These are phyloP conservation scores for Trichosporon faecale DNA, from an alignment of 1,284 basidiomycete genomes.

Conservation along the genomic window DNA sequence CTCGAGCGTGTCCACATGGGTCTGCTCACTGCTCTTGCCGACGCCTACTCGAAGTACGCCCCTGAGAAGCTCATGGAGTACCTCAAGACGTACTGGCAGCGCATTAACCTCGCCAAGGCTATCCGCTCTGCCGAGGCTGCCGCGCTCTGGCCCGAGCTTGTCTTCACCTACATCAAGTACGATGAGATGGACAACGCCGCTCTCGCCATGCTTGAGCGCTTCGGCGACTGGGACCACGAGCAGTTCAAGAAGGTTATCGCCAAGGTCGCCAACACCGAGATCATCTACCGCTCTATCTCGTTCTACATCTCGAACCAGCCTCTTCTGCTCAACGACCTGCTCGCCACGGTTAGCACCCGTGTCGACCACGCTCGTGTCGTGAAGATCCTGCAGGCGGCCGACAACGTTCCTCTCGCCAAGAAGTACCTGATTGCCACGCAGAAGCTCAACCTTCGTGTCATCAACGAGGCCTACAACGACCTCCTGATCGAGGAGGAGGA, in stretches of 20 bases:
- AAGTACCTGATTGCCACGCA: constrained; percentile 96
- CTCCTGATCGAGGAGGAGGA: constrained; percentile 98
- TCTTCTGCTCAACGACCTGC: constrained; percentile 83
- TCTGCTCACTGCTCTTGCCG: constrained; percentile 74
- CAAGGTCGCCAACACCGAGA: constrained; percentile 96
- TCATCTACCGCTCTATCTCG: constrained; percentile 60
- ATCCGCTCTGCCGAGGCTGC: constrained; percentile 92
- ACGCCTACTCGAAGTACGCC: constrained; percentile 92
- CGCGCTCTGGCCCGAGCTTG: constrained; percentile 99
- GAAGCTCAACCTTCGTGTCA: constrained; percentile 92
- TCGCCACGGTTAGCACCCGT: constrained; percentile 86
- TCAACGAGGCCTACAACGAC: constrained; percentile 97
- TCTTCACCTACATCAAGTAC: constrained; percentile 97
- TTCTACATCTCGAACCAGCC: constrained; percentile 88
- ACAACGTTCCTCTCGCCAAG: constrained; percentile 90
- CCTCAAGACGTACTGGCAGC: constrained; percentile 93
- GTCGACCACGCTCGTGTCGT: constrained; percentile 95
- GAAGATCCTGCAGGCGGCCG: constrained; percentile 77
- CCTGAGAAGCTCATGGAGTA: constrained; percentile 98
- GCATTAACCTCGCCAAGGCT: constrained; percentile 78
- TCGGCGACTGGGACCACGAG: constrained; percentile 97
- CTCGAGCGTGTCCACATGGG: constrained; percentile 89
- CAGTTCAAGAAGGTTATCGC: constrained; percentile 89
- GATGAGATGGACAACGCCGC: constrained; percentile 52
- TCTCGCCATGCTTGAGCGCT: constrained; percentile 68